These are phyloP conservation scores for Sugiyamaella boreocaroliniensis DNA, from an alignment of 805 yeast species.

Conservation along the genomic window DNA sequence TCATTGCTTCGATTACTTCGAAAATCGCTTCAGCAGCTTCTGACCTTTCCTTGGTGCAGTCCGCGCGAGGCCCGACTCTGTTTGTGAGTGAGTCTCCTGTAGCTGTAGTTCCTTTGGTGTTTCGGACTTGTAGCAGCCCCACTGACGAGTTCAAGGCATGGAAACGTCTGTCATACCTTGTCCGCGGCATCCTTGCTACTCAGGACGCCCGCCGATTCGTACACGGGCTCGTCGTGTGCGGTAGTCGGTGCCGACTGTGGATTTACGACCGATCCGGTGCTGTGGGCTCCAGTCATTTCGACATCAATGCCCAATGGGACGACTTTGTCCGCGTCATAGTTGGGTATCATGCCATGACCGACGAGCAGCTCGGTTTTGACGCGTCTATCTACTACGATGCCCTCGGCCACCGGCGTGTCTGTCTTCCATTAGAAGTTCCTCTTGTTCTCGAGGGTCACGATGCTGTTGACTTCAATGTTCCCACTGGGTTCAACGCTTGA, in stretches of 20 bases:
- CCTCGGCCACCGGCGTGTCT: neutral
- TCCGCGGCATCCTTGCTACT: neutral
- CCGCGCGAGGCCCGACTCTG: neutral
- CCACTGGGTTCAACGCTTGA: no score
- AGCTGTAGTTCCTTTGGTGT: constrained; percentile 1
- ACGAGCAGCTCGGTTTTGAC: constrained; percentile 3
- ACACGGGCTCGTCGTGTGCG: constrained; percentile 4
- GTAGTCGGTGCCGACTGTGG: constrained; percentile 4
- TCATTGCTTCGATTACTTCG: neutral
- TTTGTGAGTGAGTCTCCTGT: constrained; percentile 1
- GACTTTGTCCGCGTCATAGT: neutral
- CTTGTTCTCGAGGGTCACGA: neutral
- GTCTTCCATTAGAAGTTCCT: neutral
- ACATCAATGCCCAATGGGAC: constrained; percentile 3
- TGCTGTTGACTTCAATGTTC: no score
- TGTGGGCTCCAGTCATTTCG: constrained; percentile 1
- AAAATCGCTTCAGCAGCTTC: neutral
- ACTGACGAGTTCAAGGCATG: constrained; percentile 1
- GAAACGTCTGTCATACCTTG: constrained; percentile 1
- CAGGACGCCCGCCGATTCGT: constrained; percentile 2
- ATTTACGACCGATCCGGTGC: constrained; percentile 8
- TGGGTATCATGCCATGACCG: constrained; percentile 3
- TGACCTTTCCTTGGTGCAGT: neutral
- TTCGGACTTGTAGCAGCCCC: neutral
- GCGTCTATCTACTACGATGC: neutral